Conservation (phyloP, 1,284 basidiomycete genomes). For the Volvariella volvacea region DNA sequence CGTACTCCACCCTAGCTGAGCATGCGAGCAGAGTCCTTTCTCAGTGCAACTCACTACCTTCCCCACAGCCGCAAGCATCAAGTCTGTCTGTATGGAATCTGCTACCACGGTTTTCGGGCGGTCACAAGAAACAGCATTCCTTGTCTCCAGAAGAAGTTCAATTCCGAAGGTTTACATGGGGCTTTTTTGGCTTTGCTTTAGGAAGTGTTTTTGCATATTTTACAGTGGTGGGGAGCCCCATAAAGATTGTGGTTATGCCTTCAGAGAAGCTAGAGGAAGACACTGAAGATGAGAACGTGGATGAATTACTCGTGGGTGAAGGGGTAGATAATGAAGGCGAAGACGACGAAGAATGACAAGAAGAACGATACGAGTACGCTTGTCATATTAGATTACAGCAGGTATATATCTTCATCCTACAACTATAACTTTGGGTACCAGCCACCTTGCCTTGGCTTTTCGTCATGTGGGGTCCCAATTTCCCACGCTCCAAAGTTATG, state of each 20-base stretch:
- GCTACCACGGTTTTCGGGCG: conserved; percentile 16
- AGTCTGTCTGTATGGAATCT: conserved; percentile 19
- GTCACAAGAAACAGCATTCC: conserved; percentile 8
- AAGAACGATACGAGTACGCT: no score
- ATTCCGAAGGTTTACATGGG: conserved; percentile 28
- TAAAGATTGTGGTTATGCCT: neutral
- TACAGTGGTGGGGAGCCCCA: conserved; percentile 14
- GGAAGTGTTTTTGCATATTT: conserved; percentile 30
- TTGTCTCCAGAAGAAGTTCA: conserved; percentile 23
- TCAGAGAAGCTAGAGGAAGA: neutral
- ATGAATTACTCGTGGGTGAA: no score
- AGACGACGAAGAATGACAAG: neutral
- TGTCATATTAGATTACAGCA: no score
- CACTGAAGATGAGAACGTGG: neutral
- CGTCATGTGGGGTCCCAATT: no score
- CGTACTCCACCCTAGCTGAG: conserved; percentile 47
- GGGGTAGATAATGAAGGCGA: neutral
- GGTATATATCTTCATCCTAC: no score
- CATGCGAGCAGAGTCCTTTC: conserved; percentile 48
- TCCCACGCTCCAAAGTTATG: no score
- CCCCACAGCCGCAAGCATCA: conserved; percentile 7
- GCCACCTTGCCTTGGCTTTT: no score
- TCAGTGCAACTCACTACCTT: conserved; percentile 15
- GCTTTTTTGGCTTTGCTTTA: conserved; percentile 28
- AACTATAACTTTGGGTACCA: no score